Percentiles rank a stretch among this genome's conserved stretches.
Conservation (phyloP, 371 early-diverging fungal species). For the Mortierella sp. region DNA sequence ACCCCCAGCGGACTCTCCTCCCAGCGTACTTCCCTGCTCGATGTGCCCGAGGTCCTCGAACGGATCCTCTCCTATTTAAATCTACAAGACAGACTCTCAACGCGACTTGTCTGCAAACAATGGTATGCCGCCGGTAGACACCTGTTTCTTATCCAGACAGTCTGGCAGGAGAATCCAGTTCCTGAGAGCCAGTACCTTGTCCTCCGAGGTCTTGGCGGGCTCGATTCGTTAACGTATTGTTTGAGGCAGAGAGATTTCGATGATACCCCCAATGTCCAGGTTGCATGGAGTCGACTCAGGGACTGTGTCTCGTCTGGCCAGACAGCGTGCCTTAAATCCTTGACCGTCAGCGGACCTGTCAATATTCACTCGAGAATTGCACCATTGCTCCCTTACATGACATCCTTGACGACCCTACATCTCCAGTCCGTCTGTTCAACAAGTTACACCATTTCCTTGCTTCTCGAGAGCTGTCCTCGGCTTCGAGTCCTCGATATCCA, state of each 20-base stretch:
- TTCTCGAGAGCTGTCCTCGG: constrained; percentile 23
- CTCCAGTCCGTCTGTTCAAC: not conserved
- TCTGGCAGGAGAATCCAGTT: constrained; percentile 20
- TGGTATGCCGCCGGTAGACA: constrained; percentile 23
- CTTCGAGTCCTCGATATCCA: constrained; percentile 4
- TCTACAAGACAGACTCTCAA: constrained; percentile 1
- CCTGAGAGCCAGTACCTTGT: not conserved
- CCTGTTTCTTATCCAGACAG: constrained; percentile 5
- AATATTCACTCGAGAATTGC: constrained; percentile 9
- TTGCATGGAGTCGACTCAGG: constrained; percentile 21
- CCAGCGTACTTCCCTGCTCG: constrained; percentile 6
- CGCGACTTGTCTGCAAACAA: constrained; percentile 26
- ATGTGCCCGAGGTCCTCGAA: constrained; percentile 27
- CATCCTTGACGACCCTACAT: not conserved
- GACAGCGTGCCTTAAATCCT: not conserved
- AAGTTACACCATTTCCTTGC: constrained; percentile 14
- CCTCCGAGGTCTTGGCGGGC: not conserved
- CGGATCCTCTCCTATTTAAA: constrained; percentile 15
- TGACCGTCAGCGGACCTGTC: constrained; percentile 15
- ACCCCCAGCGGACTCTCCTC: not conserved
- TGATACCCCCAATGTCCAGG: not conserved
- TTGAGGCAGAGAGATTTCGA: constrained; percentile 7
- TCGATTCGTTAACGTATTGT: constrained; percentile 6
- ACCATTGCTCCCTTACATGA: constrained; percentile 18
- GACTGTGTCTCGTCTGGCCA: constrained; percentile 5